These are phyloP conservation scores for Candida parachauliodes DNA, from an alignment of 805 yeast genomes.

Conservation along the genomic window DNA sequence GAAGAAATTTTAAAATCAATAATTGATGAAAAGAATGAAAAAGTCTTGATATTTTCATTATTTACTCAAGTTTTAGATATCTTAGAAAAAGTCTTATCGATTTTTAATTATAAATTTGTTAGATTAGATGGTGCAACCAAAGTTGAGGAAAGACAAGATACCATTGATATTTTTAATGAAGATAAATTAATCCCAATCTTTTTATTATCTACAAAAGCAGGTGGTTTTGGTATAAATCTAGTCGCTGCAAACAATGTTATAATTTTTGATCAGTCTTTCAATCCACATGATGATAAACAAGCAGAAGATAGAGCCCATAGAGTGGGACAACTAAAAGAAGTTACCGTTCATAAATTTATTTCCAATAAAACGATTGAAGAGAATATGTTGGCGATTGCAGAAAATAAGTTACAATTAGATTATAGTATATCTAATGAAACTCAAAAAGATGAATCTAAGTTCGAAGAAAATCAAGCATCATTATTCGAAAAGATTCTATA, in stretches of 20 bases:
- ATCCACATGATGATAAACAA: constrained; percentile 97
- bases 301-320: constrained; percentile 99
- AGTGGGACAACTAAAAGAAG: constrained; percentile 89
- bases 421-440: constrained; percentile 44
- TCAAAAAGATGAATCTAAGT: constrained; percentile 24
- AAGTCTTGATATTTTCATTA: constrained; percentile 80
- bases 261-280: constrained; percentile 89
- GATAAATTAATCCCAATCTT: constrained; percentile 82
- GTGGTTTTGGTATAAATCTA: constrained; percentile 96
- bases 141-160: constrained; percentile 87
- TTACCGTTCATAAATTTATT: constrained; percentile 71
- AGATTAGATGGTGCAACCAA: constrained; percentile 92
- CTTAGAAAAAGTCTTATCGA: constrained; percentile 68
- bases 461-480: constrained; percentile 52
- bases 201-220: constrained; percentile 90
- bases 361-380: constrained; percentile 81
- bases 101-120: constrained; percentile 64
- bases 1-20: constrained; percentile 55
- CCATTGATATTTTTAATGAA: constrained; percentile 85
- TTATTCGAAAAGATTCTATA: constrained; percentile 50
- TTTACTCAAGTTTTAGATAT: constrained; percentile 92
- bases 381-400: constrained; percentile 79
- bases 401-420: constrained; percentile 87
- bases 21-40: constrained; percentile 53
- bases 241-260: constrained; percentile 93